phyloP scores from a whole-genome alignment of 2,329 filamentous ascomycete species.

The Ceratocystis cacaofunesta region DNA sequence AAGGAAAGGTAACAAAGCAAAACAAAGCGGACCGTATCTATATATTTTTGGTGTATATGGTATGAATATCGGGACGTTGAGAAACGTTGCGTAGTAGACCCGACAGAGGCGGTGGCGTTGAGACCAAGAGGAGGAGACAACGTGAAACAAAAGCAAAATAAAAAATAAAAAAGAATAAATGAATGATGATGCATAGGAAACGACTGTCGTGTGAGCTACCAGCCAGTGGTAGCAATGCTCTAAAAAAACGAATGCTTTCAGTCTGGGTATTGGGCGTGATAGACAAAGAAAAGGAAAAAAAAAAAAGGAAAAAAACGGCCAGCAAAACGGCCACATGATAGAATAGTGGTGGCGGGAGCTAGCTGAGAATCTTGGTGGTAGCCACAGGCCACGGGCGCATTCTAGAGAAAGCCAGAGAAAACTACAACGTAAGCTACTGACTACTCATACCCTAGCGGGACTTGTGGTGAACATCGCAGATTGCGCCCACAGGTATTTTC shows the following conservation, averaged over 20 bases:
- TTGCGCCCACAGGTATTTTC: conserved; percentile 69
- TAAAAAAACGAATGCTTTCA: background rate
- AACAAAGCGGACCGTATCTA: background rate
- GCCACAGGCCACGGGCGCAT: background rate
- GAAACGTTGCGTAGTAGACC: no score
- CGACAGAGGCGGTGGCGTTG: background rate
- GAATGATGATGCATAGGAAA: background rate
- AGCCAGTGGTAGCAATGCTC: conserved; percentile 4
- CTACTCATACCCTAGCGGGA: background rate
- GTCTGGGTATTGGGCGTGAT: background rate
- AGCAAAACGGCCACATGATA: background rate
- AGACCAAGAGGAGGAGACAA: background rate
- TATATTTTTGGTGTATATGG: background rate
- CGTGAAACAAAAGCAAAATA: background rate
- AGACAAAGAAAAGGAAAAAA: background rate
- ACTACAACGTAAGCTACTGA: no score
- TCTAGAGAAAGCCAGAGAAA: background rate
- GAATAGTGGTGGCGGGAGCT: background rate
- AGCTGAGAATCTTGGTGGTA: background rate
- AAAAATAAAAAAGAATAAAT: background rate
- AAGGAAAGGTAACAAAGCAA: background rate
- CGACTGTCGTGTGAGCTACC: conserved; percentile 2
- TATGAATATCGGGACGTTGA: no score
- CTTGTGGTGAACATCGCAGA: conserved; percentile 35
- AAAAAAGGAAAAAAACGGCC: background rate